Evolutionary conservation across 2,329 filamentous ascomycete genomes (phyloP).

Genomic region (Xylariaceae sp.): DNA sequence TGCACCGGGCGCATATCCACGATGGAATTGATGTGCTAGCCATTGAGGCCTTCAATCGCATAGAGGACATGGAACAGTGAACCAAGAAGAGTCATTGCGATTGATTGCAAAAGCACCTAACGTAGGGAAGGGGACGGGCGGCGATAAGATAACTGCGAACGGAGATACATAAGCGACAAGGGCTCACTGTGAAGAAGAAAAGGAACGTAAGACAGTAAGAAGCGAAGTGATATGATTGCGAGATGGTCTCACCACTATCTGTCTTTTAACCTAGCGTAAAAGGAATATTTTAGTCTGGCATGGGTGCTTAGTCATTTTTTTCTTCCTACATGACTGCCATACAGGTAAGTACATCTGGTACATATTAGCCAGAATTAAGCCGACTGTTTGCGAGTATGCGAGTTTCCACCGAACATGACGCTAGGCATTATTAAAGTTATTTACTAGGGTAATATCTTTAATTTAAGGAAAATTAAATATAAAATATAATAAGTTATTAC

Average conservation of each 20-base stretch:
- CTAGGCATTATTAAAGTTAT: not conserved
- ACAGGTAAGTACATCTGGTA: too few species aligned
- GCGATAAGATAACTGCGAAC: slow-evolving; percentile 9
- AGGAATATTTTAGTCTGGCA: too few species aligned
- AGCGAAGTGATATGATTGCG: too few species aligned
- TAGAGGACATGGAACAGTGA: not conserved
- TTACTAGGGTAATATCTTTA: too few species aligned
- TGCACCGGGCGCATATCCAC: slow-evolving; percentile 30
- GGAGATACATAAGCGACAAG: too few species aligned
- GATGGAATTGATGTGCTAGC: slow-evolving; percentile 19
- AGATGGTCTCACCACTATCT: too few species aligned
- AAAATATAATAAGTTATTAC: too few species aligned
- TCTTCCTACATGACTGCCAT: too few species aligned
- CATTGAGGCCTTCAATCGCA: slow-evolving; percentile 22
- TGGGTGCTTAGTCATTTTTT: not conserved
- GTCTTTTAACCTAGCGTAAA: too few species aligned
- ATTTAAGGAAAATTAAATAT: too few species aligned
- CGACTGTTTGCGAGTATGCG: not conserved
- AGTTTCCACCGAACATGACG: not conserved
- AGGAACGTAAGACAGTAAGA: too few species aligned
- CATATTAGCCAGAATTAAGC: slow-evolving; percentile 1
- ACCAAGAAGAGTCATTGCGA: slow-evolving; percentile 14
- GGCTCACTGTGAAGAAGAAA: too few species aligned
- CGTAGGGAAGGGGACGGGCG: not conserved
- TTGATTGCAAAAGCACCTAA: slow-evolving; percentile 1